Evolutionary conservation across 352 stramenopile species (phyloP).

Genomic region (Phytopythium aichiense): DNA sequence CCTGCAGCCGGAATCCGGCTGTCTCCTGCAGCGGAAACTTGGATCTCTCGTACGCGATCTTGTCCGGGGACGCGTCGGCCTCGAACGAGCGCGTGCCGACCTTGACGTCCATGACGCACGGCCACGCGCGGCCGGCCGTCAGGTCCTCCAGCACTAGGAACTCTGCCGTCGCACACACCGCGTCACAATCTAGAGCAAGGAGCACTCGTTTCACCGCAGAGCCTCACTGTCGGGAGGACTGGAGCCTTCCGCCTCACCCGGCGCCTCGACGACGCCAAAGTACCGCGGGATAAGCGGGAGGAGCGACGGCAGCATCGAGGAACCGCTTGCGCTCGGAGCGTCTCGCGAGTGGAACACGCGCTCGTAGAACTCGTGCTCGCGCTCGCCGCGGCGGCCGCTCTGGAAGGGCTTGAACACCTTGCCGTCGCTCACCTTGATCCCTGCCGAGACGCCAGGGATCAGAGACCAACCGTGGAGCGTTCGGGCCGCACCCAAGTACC

Average conservation of each 20-base stretch:
- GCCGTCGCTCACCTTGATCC: constrained; percentile 55
- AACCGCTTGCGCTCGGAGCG: not conserved
- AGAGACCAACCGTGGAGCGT: not conserved
- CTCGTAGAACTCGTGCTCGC: constrained; percentile 78
- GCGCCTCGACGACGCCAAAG: constrained; percentile 44
- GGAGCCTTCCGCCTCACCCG: not conserved
- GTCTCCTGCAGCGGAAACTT: constrained; percentile 93
- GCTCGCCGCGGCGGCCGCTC: constrained; percentile 67
- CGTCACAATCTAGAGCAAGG: not conserved
- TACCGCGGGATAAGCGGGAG: constrained; percentile 55
- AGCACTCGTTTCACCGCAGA: not conserved
- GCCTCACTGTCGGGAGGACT: no score
- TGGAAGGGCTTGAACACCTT: constrained; percentile 87
- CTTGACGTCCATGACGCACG: constrained; percentile 97
- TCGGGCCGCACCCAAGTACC: not conserved
- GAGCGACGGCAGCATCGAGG: constrained; percentile 23
- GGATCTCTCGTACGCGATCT: constrained; percentile 84
- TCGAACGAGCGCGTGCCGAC: constrained; percentile 95
- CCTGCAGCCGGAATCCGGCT: constrained; percentile 93
- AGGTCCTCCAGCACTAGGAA: constrained; percentile 91
- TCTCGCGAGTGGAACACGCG: constrained; percentile 30
- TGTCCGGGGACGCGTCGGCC: constrained; percentile 78
- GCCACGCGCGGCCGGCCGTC: constrained; percentile 69
- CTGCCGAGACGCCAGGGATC: constrained; percentile 14
- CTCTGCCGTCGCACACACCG: constrained; percentile 19